Percentiles rank a stretch among this genome's conserved stretches.
phyloP scores from a whole-genome alignment of 495 filamentous ascomycete genomes.

The Pseudotulostoma volvatum region DNA sequence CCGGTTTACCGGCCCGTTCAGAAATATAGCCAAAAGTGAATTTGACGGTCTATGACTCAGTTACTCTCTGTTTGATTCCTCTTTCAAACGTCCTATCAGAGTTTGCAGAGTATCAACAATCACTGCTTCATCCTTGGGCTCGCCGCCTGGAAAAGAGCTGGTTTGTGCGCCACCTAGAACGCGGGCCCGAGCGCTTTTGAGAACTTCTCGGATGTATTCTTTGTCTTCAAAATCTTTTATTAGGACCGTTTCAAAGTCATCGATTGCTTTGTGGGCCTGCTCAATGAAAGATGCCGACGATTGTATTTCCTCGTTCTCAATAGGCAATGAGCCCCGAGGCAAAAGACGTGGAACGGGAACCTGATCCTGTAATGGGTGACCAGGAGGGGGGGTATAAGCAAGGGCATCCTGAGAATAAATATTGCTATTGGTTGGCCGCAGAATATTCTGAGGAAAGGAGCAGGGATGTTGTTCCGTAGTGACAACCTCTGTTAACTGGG shows the following conservation, averaged over 20 bases:
- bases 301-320: conserved; percentile 17
- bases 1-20: too few species aligned
- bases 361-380: conserved; percentile 7
- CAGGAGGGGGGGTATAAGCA: conserved; percentile 10
- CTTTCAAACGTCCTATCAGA: conserved; percentile 25
- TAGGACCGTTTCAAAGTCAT: conserved; percentile 31
- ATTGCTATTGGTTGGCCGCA: conserved; percentile 10
- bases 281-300: conserved; percentile 32
- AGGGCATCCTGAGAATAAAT: conserved; percentile 6
- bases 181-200: conserved; percentile 33
- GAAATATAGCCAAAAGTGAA: not conserved
- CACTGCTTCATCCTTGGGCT: conserved; percentile 31
- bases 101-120: conserved; percentile 28
- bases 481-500: conserved; percentile 12
- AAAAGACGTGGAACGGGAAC: conserved; percentile 4
- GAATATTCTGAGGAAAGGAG: conserved; percentile 9
- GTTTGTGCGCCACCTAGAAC: conserved; percentile 25
- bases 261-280: conserved; percentile 32
- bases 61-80: too few species aligned
- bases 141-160: conserved; percentile 32
- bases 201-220: conserved; percentile 33
- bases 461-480: conserved; percentile 13
- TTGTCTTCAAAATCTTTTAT: conserved; percentile 35
- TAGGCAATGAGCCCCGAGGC: conserved; percentile 11
- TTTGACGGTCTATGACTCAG: not conserved